Evolutionary conservation across 192 early-diverging fungal genomes (phyloP).

Genomic region (Coemansia reversa): DNA sequence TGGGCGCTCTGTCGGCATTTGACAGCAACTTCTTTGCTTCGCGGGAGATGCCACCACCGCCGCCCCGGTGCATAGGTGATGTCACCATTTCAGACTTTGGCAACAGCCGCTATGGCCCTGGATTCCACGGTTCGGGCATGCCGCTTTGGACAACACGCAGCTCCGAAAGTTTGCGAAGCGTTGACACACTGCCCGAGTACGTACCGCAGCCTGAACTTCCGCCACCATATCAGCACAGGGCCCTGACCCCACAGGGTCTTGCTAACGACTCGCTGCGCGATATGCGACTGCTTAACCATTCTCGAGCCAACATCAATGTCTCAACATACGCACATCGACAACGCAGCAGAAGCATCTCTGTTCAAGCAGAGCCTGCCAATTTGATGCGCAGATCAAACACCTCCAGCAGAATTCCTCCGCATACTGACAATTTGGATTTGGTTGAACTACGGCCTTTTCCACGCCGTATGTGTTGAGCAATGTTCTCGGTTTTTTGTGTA

Average conservation of each 20-base stretch:
- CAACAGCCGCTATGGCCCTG: conserved; percentile 27
- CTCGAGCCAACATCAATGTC: conserved; percentile 17
- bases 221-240: conserved; percentile 27
- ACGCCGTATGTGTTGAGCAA: conserved; percentile 29
- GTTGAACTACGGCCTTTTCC: conserved; percentile 24
- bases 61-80: conserved; percentile 31
- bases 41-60: conserved; percentile 13
- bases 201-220: conserved; percentile 25
- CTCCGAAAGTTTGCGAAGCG: conserved; percentile 22
- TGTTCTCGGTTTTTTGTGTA: not conserved
- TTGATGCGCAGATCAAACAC: not conserved
- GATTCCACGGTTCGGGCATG: conserved; percentile 2
- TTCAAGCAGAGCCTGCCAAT: not conserved
- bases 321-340: conserved; percentile 4
- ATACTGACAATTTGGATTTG: conserved; percentile 8
- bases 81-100: conserved; percentile 44
- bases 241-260: conserved; percentile 1
- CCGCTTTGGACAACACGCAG: conserved; percentile 9
- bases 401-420: not conserved
- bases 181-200: conserved; percentile 49
- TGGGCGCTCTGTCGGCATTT: conserved; percentile 27
- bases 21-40: conserved; percentile 47
- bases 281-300: conserved; percentile 6
- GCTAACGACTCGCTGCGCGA: conserved; percentile 8
- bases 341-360: not conserved